A percentile compares a stretch with the other conserved stretches of the same genome.
These are phyloP conservation scores for Nakazawaea laoshanensis DNA, from an alignment of 805 yeast species.

Conservation along the genomic window DNA sequence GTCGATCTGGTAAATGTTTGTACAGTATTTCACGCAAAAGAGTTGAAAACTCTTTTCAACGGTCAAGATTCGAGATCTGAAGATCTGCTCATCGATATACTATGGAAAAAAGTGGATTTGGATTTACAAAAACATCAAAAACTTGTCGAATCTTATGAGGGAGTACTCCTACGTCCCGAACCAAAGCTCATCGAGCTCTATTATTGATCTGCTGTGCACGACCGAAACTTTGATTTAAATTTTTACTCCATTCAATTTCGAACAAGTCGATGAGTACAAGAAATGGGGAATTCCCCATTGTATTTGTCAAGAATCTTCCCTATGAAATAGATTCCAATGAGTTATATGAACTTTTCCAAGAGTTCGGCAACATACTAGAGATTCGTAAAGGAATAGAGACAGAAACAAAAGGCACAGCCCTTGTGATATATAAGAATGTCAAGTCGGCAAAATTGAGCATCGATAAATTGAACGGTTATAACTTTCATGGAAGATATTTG, in stretches of 20 bases:
- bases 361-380: slow-evolving; percentile 49
- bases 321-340: slow-evolving; percentile 36
- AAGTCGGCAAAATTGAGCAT: slow-evolving; percentile 41
- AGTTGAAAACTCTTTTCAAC: no score
- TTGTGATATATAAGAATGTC: slow-evolving; percentile 42
- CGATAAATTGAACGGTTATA: slow-evolving; percentile 51
- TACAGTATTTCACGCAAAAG: slow-evolving; percentile 3
- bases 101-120: no score
- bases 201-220: no score
- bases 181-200: no score
- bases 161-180: no score
- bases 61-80: no score
- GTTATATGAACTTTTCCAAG: slow-evolving; percentile 43
- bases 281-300: slow-evolving; percentile 20
- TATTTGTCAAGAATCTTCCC: slow-evolving; percentile 52
- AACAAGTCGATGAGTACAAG: slow-evolving; percentile 1
- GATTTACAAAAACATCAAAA: no score
- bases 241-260: no score
- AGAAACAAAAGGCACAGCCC: slow-evolving; percentile 42
- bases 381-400: slow-evolving; percentile 32
- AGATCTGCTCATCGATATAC: no score
- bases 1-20: background rate
- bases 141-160: no score
- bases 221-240: no score
- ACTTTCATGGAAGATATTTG: slow-evolving; percentile 49